Conservation (phyloP, 1,139 yeast species). For the Geotrichum carabidarum region DNA sequence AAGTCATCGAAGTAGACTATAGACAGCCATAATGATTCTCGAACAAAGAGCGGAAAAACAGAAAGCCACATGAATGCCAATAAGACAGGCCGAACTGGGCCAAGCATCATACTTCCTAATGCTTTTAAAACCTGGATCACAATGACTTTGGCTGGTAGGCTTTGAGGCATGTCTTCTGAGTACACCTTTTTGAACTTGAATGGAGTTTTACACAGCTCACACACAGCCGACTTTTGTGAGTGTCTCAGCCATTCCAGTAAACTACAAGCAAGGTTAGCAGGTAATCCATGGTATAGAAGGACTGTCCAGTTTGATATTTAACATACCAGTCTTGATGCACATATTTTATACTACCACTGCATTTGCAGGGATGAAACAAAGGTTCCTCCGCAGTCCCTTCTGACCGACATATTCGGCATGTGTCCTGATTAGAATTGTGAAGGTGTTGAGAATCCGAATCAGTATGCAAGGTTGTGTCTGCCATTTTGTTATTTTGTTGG, state of each 20-base stretch:
- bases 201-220: conserved; percentile 85
- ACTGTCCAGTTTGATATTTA: too few species aligned
- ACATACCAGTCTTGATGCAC: conserved; percentile 80
- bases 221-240: conserved; percentile 55
- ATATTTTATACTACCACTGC: conserved; percentile 88
- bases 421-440: conserved; percentile 32
- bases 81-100: conserved; percentile 21
- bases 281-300: background rate
- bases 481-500: background rate
- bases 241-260: conserved; percentile 79
- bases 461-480: conserved; percentile 2
- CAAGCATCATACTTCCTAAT: conserved; percentile 16
- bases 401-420: conserved; percentile 91
- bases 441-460: conserved; percentile 2
- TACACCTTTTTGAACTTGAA: conserved; percentile 70
- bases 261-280: conserved; percentile 24
- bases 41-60: conserved; percentile 24
- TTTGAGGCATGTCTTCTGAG: conserved; percentile 63
- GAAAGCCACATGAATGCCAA: conserved; percentile 27
- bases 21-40: conserved; percentile 3
- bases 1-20: background rate
- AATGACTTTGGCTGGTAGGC: conserved; percentile 52
- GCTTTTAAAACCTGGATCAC: conserved; percentile 29
- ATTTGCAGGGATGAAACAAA: conserved; percentile 83
- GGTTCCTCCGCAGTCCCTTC: conserved; percentile 80